Conservation (phyloP, 768 basidiomycete genomes). For the Nevesoporus exiguus region DNA sequence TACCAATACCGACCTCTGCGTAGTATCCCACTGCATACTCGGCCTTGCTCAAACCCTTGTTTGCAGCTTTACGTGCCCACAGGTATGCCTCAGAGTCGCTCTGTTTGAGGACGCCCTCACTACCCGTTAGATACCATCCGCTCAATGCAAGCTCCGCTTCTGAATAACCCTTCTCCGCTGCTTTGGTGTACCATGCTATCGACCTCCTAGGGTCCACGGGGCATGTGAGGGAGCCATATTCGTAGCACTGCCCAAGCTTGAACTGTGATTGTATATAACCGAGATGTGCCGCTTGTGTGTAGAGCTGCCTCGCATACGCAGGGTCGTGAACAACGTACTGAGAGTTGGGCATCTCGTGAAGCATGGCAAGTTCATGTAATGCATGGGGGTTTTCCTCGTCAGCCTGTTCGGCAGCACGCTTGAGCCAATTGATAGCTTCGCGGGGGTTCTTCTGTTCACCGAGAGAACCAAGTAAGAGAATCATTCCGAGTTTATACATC, state of each 20-base stretch:
- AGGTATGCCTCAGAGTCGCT: constrained; percentile 98
- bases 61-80: constrained; percentile 94
- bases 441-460: constrained; percentile 82
- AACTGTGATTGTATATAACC: constrained; percentile 93
- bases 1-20: constrained; percentile 95
- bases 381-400: constrained; percentile 99
- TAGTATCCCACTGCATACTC: constrained; percentile 99
- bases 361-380: constrained; percentile 87
- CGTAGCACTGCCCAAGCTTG: constrained; percentile 93
- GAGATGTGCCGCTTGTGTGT: constrained; percentile 87
- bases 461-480: constrained; percentile 80
- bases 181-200: constrained; percentile 98
- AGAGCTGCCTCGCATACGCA: constrained; percentile 77
- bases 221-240: constrained; percentile 86
- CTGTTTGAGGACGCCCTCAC: constrained; percentile 94
- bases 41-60: constrained; percentile 94
- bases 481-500: constrained; percentile 99
- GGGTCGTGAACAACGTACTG: constrained; percentile 76
- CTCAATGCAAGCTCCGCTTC: constrained; percentile 95
- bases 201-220: constrained; percentile 90
- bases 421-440: constrained; percentile 93
- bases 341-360: constrained; percentile 71
- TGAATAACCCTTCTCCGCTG: constrained; percentile 92
- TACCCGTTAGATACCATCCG: constrained; percentile 97
- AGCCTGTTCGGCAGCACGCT: constrained; percentile 92